phyloP scores from a whole-genome alignment of 2,329 filamentous ascomycete species.

The Bipolaris oryzae region DNA sequence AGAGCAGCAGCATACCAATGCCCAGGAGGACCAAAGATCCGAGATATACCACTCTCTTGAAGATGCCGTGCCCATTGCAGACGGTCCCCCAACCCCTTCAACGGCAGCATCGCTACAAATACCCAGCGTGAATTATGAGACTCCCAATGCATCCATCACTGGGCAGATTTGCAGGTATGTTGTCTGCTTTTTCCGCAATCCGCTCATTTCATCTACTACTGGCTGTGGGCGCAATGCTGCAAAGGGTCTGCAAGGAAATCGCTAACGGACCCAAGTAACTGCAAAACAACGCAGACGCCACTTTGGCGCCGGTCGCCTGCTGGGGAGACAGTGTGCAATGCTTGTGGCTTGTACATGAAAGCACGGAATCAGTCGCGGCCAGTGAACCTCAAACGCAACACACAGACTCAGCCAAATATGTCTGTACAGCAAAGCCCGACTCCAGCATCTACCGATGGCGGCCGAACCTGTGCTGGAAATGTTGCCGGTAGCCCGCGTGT shows the following conservation, averaged over 20 bases:
- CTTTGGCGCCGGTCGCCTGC: conserved; percentile 93
- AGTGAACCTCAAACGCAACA: conserved; percentile 83
- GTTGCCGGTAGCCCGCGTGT: conserved; percentile 49
- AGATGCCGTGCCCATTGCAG: conserved; percentile 43
- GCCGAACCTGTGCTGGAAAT: conserved; percentile 49
- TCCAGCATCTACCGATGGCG: conserved; percentile 45
- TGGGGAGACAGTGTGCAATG: conserved; percentile 96
- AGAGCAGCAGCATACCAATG: conserved; percentile 7
- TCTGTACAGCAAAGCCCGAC: conserved; percentile 50
- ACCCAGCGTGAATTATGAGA: conserved; percentile 21
- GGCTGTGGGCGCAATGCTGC: conserved; percentile 7
- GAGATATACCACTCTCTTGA: conserved; percentile 51
- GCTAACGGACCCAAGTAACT: conserved; percentile 70
- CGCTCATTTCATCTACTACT: conserved; percentile 1
- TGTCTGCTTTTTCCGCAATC: conserved; percentile 30
- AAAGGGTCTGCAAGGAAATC: conserved; percentile 9
- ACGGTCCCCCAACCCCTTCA: conserved; percentile 29
- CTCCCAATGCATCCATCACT: conserved; percentile 51
- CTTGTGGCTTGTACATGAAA: conserved; percentile 93
- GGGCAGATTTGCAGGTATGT: conserved; percentile 76
- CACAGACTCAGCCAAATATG: conserved; percentile 46
- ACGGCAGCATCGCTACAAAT: conserved; percentile 28
- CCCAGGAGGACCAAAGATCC: conserved; percentile 30
- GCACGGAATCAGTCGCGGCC: conserved; percentile 90
- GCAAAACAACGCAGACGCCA: conserved; percentile 89